These are phyloP conservation scores for Lachnellula hyalina DNA, from an alignment of 2,329 filamentous ascomycete genomes.

Conservation along the genomic window DNA sequence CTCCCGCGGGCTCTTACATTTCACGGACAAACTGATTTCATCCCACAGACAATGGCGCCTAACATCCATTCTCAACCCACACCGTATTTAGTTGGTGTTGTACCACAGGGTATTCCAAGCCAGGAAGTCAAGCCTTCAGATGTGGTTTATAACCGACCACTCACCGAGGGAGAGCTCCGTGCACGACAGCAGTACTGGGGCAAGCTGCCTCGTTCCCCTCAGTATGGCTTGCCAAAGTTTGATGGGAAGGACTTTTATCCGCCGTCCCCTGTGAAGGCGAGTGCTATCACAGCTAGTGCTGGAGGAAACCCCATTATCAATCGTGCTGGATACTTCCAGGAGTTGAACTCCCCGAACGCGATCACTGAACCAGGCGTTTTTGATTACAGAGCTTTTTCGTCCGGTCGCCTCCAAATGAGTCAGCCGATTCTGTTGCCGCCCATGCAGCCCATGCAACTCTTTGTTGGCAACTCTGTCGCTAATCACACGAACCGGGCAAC, in stretches of 20 bases:
- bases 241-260: slow-evolving; percentile 62
- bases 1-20: slow-evolving; percentile 18
- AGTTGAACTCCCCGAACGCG: slow-evolving; percentile 5
- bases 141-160: slow-evolving; percentile 50
- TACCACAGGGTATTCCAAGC: slow-evolving; percentile 41
- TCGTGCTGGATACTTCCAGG: background rate
- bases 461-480: background rate
- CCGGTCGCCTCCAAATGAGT: background rate
- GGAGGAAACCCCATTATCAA: background rate
- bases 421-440: background rate
- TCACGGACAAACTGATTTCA: slow-evolving; percentile 9
- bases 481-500: background rate
- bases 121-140: slow-evolving; percentile 40
- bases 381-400: slow-evolving; percentile 8
- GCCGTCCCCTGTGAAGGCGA: slow-evolving; percentile 45
- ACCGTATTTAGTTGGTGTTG: slow-evolving; percentile 52
- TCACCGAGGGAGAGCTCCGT: slow-evolving; percentile 54
- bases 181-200: slow-evolving; percentile 59
- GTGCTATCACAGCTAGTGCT: slow-evolving; percentile 1
- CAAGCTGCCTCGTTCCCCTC: slow-evolving; percentile 45
- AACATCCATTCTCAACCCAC: slow-evolving; percentile 4
- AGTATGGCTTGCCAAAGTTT: slow-evolving; percentile 53
- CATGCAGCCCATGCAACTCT: background rate
- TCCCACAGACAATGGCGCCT: background rate
- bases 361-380: slow-evolving; percentile 12